A percentile compares a stretch with the other conserved stretches of the same genome.
These are phyloP conservation scores for Cunninghamia lanceolata DNA, from an alignment of 75 land plant species.

Conservation along the genomic window DNA sequence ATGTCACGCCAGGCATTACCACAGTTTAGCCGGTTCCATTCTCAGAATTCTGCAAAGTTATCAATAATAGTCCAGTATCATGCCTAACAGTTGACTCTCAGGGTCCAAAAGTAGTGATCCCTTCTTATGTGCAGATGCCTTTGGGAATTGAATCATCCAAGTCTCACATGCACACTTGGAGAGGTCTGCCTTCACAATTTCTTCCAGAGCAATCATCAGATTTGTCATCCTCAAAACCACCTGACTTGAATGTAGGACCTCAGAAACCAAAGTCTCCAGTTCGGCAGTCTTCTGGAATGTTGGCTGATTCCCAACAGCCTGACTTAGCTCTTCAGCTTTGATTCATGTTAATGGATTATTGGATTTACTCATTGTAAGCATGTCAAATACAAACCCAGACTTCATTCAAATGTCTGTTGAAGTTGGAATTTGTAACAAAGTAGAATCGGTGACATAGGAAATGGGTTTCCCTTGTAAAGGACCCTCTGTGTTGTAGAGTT, in stretches of 20 bases:
- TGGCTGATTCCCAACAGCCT: too few relatives aligned
- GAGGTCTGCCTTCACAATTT: constrained; percentile 23
- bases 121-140: too few relatives aligned
- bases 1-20: constrained; percentile 13
- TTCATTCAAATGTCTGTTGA: constrained; percentile 4
- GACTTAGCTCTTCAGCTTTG: too few relatives aligned
- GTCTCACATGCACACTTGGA: constrained; percentile 42
- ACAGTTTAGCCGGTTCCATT: constrained; percentile 17
- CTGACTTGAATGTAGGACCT: too few relatives aligned
- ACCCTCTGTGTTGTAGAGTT: constrained; percentile 5
- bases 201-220: constrained; percentile 30
- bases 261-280: constrained; percentile 58
- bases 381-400: constrained; percentile 6
- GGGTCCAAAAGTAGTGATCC: too few relatives aligned
- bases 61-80: too few relatives aligned
- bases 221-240: too few relatives aligned
- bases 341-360: constrained; percentile 11
- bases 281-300: constrained; percentile 36
- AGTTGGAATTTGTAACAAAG: constrained; percentile 3
- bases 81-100: too few relatives aligned
- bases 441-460: constrained; percentile 2
- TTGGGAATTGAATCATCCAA: too few relatives aligned
- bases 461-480: constrained; percentile 12
- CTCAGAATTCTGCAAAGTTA: too few relatives aligned
- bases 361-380: neutral